Evolutionary conservation across 257 asterid species (phyloP).

Genomic region (Solanum clarkiae): DNA sequence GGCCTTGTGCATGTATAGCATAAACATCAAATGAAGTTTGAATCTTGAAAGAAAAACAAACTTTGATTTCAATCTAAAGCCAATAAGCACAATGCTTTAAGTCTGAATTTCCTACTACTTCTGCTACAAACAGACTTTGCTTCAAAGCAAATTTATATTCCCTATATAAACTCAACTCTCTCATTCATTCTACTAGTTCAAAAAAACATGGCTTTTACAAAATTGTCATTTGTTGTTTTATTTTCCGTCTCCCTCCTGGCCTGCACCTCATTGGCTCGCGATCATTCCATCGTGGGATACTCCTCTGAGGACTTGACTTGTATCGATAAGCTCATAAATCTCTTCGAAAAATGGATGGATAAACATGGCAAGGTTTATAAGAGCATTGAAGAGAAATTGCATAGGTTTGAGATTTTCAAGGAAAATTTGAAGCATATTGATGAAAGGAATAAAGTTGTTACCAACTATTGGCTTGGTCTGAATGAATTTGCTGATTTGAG

Average conservation of each 20-base stretch:
- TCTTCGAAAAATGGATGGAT: conserved; percentile 47
- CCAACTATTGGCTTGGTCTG: conserved; percentile 55
- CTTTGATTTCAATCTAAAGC: conserved; percentile 29
- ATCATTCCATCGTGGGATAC: conserved; percentile 51
- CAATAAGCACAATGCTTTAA: conserved; percentile 38
- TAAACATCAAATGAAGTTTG: neutral
- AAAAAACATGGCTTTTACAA: conserved; percentile 28
- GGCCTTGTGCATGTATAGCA: neutral
- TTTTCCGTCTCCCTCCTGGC: conserved; percentile 9
- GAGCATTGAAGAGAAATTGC: conserved; percentile 48
- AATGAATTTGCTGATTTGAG: conserved; percentile 57
- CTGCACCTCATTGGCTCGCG: conserved; percentile 14
- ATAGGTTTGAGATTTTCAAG: conserved; percentile 56
- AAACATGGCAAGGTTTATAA: conserved; percentile 38
- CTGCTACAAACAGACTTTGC: conserved; percentile 3
- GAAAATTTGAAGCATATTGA: conserved; percentile 53
- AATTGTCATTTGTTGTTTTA: conserved; percentile 19
- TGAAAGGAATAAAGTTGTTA: conserved; percentile 40
- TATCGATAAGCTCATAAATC: conserved; percentile 46
- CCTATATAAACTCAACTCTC: conserved; percentile 7
- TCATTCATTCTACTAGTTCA: neutral
- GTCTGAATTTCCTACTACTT: conserved; percentile 5
- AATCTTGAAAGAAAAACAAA: conserved; percentile 14
- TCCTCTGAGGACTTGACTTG: conserved; percentile 39
- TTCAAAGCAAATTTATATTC: conserved; percentile 15